Base-by-base conservation (phyloP, 441 rosid species). In the Cnidoscolus chayamansa region DNA sequence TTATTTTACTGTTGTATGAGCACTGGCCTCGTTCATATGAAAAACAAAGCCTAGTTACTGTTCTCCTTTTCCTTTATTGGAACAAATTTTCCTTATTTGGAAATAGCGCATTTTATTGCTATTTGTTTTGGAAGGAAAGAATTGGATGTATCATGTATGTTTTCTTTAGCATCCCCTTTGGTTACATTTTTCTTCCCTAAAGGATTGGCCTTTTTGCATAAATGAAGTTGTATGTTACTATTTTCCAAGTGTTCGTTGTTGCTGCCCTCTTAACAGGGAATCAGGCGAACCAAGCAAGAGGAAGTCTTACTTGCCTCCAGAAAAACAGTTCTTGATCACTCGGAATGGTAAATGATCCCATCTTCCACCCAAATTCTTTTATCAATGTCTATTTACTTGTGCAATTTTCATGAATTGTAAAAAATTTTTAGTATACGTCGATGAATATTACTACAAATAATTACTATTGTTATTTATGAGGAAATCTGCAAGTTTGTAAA, bases 281-380 rank as follows among this genome's bases (percentile, higher is more conserved):
- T 90, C 94, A 2, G 99, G 99, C 9, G 98, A 95, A 54, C 91
- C 98, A 59, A 85, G 84, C 90, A 91, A 88, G 88, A 87, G 97
- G 83, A 93, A 90, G 86, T 61, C 97, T 9, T 93, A 89, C 79
- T 85, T 95, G 56, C 97, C 99, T 4, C 51, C 82, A 1, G 96
- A 93, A 15, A 95, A 93, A 76, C 99, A 95, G 83, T 95, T 90
- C 76, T 80, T 95, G 82, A 93, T 91, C 59, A 93, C 99, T 78
- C 86, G 99, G 79, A 95, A 91, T 66, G 99, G 99, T 95, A 83
- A 25, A 56, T 72, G 7, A 12, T 43, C 1, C 67, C 48, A 49
- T 64, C 50, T 10, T n/a, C 68, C 50, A 30, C 20, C 19, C 5
- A 13, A 57, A 25, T 17, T 48, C 11, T 40, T 9, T 15, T 58